phyloP scores from a whole-genome alignment of 2,329 filamentous ascomycete species.

The Myriosclerotinia curreyana region DNA sequence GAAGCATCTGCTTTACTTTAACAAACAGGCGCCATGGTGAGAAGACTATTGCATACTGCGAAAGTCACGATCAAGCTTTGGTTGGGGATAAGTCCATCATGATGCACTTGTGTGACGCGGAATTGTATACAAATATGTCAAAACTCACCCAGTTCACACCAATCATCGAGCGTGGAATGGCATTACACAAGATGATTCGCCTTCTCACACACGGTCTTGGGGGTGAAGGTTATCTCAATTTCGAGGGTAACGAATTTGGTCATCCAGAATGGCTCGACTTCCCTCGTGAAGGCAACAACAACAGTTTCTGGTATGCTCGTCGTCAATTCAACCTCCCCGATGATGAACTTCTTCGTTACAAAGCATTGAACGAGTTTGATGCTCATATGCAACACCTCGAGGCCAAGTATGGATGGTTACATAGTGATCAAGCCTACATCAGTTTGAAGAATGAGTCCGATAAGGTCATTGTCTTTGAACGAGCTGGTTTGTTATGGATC shows the following conservation, averaged over 20 bases:
- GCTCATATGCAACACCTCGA: constrained; percentile 85
- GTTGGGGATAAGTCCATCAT: constrained; percentile 96
- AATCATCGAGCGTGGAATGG: constrained; percentile 84
- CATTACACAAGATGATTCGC: constrained; percentile 96
- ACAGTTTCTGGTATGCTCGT: constrained; percentile 91
- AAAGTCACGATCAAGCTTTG: constrained; percentile 95
- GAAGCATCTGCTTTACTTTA: constrained; percentile 77
- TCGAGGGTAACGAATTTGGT: constrained; percentile 97
- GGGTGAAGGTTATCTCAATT: constrained; percentile 96
- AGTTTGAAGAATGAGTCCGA: constrained; percentile 90
- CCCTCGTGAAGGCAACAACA: constrained; percentile 85
- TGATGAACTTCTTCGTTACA: constrained; percentile 80
- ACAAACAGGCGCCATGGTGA: constrained; percentile 93
- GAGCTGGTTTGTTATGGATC: constrained; percentile 83
- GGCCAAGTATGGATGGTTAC: constrained; percentile 87
- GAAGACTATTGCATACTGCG: constrained; percentile 96
- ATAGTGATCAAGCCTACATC: constrained; percentile 81
- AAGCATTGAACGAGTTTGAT: constrained; percentile 92
- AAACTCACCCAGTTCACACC: constrained; percentile 77
- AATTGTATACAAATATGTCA: constrained; percentile 99
- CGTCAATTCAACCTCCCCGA: constrained; percentile 92
- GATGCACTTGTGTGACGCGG: constrained; percentile 96
- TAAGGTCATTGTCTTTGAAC: constrained; percentile 94
- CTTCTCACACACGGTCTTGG: constrained; percentile 87
- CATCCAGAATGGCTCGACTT: constrained; percentile 99